Conservation (phyloP, 2,329 filamentous ascomycete genomes). For the Cladophialophora chaetospira region DNA sequence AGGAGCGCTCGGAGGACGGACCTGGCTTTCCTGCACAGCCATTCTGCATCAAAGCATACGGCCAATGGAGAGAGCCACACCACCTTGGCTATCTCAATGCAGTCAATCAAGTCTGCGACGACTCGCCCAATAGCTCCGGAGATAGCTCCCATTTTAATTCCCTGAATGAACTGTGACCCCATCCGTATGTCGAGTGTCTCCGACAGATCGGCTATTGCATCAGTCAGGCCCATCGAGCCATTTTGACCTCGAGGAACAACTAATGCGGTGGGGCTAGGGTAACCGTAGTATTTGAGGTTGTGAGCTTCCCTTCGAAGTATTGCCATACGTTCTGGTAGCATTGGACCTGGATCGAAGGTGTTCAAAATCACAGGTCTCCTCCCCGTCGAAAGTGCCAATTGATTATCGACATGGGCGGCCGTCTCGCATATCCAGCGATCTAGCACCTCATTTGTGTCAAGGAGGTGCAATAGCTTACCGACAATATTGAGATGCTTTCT, state of each 20-base stretch:
- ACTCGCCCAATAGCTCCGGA: constrained; percentile 11
- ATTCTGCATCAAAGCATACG: constrained; percentile 31
- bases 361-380: constrained; percentile 17
- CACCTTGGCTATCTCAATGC: constrained; percentile 30
- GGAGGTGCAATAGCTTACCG: constrained; percentile 23
- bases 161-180: constrained; percentile 22
- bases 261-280: constrained; percentile 14
- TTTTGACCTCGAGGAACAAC: constrained; percentile 11
- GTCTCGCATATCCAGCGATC: constrained; percentile 31
- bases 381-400: constrained; percentile 25
- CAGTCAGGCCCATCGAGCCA: constrained; percentile 19
- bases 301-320: constrained; percentile 23
- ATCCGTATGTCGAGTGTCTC: constrained; percentile 25
- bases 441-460: constrained; percentile 22
- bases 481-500: constrained; percentile 27
- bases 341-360: constrained; percentile 28
- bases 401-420: constrained; percentile 29
- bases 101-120: constrained; percentile 26
- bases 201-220: constrained; percentile 25
- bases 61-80: constrained; percentile 30
- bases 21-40: constrained; percentile 29
- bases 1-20: constrained; percentile 24
- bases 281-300: constrained; percentile 17
- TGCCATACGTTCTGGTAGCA: constrained; percentile 29
- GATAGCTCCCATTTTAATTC: constrained; percentile 17